Evolutionary conservation across 495 filamentous ascomycete species (phyloP).

Genomic region (Lasiosphaeris hirsuta): DNA sequence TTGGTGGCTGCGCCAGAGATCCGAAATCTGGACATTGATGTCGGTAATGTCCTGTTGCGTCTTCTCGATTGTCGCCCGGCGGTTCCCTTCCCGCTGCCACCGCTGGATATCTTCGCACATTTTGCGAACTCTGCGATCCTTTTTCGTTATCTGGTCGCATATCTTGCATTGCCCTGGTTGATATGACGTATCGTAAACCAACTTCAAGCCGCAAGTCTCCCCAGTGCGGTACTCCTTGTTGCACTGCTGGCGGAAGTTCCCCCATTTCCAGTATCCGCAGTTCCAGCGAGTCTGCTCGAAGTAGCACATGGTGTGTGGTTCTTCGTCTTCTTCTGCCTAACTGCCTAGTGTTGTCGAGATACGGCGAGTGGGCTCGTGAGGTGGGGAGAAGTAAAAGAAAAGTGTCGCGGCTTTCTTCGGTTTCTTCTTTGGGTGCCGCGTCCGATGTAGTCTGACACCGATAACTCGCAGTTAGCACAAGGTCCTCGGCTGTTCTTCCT

Average conservation of each 20-base stretch:
- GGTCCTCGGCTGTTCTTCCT: background rate
- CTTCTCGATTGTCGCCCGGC: conserved; percentile 77
- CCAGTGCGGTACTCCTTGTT: conserved; percentile 94
- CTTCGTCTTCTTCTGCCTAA: too few species aligned
- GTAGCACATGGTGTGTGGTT: conserved; percentile 54
- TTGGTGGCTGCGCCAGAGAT: conserved; percentile 48
- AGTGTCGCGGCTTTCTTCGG: too few species aligned
- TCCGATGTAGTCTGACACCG: conserved; percentile 6
- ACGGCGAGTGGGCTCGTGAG: too few species aligned
- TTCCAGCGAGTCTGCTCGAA: conserved; percentile 58
- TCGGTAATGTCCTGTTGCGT: conserved; percentile 62
- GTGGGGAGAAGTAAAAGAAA: too few species aligned
- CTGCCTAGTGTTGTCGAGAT: too few species aligned
- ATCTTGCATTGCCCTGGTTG: conserved; percentile 65
- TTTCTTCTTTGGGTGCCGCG: too few species aligned
- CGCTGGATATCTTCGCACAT: conserved; percentile 75
- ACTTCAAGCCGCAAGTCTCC: conserved; percentile 95
- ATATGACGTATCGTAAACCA: conserved; percentile 69
- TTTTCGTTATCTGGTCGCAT: conserved; percentile 91
- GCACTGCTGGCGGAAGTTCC: conserved; percentile 90
- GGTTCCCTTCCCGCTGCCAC: conserved; percentile 72
- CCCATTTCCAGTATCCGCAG: conserved; percentile 96
- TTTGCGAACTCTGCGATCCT: conserved; percentile 68
- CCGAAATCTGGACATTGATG: conserved; percentile 62
- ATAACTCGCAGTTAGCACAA: conserved; percentile 10